phyloP scores from a whole-genome alignment of 179 eudicot genomes.

The Carnegiea gigantea region DNA sequence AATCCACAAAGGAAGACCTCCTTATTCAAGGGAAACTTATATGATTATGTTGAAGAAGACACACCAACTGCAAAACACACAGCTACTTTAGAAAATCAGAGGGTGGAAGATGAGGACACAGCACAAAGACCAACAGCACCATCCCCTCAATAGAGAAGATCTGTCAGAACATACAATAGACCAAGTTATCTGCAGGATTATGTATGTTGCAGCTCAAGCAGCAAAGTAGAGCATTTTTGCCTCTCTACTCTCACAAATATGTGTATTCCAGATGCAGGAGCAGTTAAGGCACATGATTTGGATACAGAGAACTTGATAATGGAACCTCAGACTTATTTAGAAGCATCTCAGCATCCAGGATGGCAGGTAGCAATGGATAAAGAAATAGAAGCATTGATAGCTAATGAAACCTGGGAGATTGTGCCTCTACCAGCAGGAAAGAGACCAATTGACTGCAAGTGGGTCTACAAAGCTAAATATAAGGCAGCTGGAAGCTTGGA shows the following conservation, averaged over 20 bases:
- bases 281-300: too few relatives aligned
- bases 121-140: too few relatives aligned
- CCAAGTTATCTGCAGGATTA: neutral
- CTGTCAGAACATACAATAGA: too few relatives aligned
- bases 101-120: too few relatives aligned
- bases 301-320: too few relatives aligned
- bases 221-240: neutral
- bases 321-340: too few relatives aligned
- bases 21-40: too few relatives aligned
- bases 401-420: neutral
- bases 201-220: neutral
- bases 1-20: too few relatives aligned
- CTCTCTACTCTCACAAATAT: neutral
- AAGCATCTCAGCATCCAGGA: neutral
- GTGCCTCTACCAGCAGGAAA: neutral
- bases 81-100: too few relatives aligned
- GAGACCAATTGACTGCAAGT: neutral
- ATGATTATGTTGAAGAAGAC: too few relatives aligned
- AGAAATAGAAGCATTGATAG: neutral
- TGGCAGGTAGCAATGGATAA: neutral
- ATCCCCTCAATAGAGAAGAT: too few relatives aligned
- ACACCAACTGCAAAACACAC: too few relatives aligned
- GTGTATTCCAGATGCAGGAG: neutral
- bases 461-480: neutral
- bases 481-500: neutral